Conservation (phyloP, 192 early-diverging fungal genomes). For the Spinellus fusiger region DNA sequence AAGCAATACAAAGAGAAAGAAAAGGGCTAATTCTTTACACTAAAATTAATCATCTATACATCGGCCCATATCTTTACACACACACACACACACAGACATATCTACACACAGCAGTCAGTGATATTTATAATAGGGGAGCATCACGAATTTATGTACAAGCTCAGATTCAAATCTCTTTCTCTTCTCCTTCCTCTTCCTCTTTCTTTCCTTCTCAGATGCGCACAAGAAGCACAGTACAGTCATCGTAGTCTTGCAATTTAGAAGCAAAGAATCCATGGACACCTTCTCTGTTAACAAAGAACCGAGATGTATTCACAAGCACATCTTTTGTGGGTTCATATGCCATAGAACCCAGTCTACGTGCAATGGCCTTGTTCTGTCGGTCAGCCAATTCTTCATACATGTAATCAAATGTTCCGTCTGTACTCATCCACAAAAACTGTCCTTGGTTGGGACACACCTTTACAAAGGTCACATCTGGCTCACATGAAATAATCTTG, state of each 20-base stretch:
- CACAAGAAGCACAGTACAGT: conserved; percentile 42
- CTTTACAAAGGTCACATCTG: conserved; percentile 49
- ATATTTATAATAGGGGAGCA: too few species aligned
- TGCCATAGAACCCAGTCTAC: conserved; percentile 39
- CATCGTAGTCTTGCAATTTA: conserved; percentile 53
- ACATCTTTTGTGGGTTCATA: conserved; percentile 26
- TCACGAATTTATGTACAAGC: not conserved
- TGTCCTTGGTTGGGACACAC: conserved; percentile 27
- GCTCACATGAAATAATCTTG: conserved; percentile 44
- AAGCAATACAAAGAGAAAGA: not conserved
- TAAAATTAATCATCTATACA: too few species aligned
- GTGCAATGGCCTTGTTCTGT: conserved; percentile 43
- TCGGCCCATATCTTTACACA: too few species aligned
- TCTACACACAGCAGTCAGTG: too few species aligned
- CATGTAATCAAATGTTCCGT: conserved; percentile 55
- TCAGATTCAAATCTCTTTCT: too few species aligned
- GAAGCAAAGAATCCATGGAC: conserved; percentile 38
- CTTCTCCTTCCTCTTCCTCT: too few species aligned
- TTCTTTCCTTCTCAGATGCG: too few species aligned
- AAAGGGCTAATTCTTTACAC: too few species aligned
- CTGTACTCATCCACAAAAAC: conserved; percentile 53
- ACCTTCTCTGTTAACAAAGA: conserved; percentile 43
- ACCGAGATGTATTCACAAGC: conserved; percentile 33
- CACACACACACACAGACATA: too few species aligned
- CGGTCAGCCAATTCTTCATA: conserved; percentile 39